Conservation (phyloP, 225 moss, liverwort and hornwort species). For the Sphagnum tenellum region DNA sequence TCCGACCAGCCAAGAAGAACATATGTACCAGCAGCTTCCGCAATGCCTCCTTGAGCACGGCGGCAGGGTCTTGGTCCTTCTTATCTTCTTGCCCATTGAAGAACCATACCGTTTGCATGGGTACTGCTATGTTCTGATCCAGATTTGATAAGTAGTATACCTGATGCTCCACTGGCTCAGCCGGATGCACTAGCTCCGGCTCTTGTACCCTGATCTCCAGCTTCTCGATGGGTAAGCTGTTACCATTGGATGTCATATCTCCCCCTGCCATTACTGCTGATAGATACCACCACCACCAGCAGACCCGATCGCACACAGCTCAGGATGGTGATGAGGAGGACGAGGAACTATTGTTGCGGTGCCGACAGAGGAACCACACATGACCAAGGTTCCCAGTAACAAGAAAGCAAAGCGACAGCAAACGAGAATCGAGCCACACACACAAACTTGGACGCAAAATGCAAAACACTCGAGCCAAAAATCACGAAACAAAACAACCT, state of each 20-base stretch:
- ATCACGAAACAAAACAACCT: no score
- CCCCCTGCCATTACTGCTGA: constrained; percentile 22
- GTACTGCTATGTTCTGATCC: constrained; percentile 61
- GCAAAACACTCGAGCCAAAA: no score
- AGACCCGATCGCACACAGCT: no score
- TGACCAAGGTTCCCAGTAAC: no score
- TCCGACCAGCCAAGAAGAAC: constrained; percentile 41
- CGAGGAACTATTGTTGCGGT: no score
- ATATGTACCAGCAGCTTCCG: constrained; percentile 31
- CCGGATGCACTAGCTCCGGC: constrained; percentile 26
- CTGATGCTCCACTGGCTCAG: constrained; percentile 18
- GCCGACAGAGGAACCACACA: no score
- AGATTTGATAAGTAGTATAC: constrained; percentile 35
- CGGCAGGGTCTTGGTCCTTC: constrained; percentile 30
- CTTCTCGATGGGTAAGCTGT: background rate
- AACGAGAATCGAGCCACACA: no score
- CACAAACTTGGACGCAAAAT: no score
- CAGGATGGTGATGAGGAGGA: no score
- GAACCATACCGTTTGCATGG: constrained; percentile 49
- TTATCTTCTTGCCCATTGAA: constrained; percentile 47
- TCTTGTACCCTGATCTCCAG: constrained; percentile 25
- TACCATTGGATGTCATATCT: constrained; percentile 5
- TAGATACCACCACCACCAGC: no score
- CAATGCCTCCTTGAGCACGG: constrained; percentile 27
- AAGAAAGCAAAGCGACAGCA: no score